Evolutionary conservation across 345 rosid genomes (phyloP).

Genomic region (Viola odorata): DNA sequence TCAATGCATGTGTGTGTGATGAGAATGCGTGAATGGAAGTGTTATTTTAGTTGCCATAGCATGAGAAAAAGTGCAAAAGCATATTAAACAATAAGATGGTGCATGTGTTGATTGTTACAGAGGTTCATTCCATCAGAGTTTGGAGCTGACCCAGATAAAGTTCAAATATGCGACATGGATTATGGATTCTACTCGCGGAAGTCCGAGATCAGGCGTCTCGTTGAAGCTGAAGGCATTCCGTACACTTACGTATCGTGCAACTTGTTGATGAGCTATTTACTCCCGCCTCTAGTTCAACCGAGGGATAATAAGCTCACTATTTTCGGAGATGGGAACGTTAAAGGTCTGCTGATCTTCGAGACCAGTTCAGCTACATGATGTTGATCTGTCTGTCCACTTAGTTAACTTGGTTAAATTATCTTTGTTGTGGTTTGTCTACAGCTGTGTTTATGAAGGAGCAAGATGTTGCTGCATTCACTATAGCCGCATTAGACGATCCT

Average conservation of each 20-base stretch:
- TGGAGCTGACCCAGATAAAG: conserved; percentile 68
- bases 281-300: conserved; percentile 72
- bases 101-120: conserved; percentile 30
- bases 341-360: conserved; percentile 37
- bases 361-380: background rate
- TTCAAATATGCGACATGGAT: conserved; percentile 52
- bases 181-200: conserved; percentile 49
- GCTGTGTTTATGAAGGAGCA: conserved; percentile 56
- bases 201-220: conserved; percentile 57
- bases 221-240: conserved; percentile 64
- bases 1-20: too few relatives aligned
- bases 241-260: conserved; percentile 66
- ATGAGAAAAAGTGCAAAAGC: too few relatives aligned
- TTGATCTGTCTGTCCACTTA: background rate
- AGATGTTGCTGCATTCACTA: conserved; percentile 64
- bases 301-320: conserved; percentile 46
- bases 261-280: conserved; percentile 51
- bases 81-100: background rate
- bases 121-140: conserved; percentile 84
- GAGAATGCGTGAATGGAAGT: too few relatives aligned
- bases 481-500: conserved; percentile 61
- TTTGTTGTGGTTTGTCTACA: conserved; percentile 20
- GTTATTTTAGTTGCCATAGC: too few relatives aligned
- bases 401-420: background rate
- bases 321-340: conserved; percentile 63